A percentile compares a stretch with the other conserved stretches of the same genome.
Evolutionary conservation across 306 rosid genomes (phyloP).

Genomic region (Prosopis cineraria): DNA sequence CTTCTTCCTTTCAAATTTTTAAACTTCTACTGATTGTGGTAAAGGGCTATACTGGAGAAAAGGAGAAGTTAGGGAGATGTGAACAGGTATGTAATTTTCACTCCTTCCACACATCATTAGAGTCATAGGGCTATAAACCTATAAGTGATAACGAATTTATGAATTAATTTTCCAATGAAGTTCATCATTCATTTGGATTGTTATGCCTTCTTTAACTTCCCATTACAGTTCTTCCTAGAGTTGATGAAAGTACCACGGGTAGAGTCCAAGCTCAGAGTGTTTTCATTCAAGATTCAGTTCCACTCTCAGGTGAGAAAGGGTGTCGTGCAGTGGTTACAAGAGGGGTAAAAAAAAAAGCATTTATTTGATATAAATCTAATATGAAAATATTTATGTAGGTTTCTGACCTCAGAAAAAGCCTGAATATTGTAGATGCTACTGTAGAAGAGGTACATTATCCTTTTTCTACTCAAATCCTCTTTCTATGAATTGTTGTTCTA

Average conservation of each 20-base stretch:
- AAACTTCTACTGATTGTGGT: constrained; percentile 36
- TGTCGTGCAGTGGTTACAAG: neutral
- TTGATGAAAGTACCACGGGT: constrained; percentile 88
- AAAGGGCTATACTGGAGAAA: constrained; percentile 83
- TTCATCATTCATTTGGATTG: constrained; percentile 17
- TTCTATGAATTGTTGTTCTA: constrained; percentile 26
- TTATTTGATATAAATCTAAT: constrained; percentile 33
- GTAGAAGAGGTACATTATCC: constrained; percentile 77
- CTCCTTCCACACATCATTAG: constrained; percentile 8
- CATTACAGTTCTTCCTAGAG: constrained; percentile 71
- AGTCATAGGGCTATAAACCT: neutral
- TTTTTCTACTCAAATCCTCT: constrained; percentile 29
- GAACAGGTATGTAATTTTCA: constrained; percentile 73
- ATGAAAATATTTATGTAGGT: constrained; percentile 54
- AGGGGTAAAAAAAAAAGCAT: constrained; percentile 23
- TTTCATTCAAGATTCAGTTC: constrained; percentile 86
- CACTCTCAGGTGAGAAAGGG: constrained; percentile 64
- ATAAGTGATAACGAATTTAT: neutral
- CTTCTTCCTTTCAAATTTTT: constrained; percentile 33
- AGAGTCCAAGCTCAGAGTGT: constrained; percentile 88
- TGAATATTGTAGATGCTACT: constrained; percentile 67
- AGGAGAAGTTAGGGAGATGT: constrained; percentile 87
- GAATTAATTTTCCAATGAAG: neutral
- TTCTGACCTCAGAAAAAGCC: constrained; percentile 74
- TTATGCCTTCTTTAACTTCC: constrained; percentile 24